These are phyloP conservation scores for Apiotrichum brassicae DNA, from an alignment of 1,284 basidiomycete species.

Conservation along the genomic window DNA sequence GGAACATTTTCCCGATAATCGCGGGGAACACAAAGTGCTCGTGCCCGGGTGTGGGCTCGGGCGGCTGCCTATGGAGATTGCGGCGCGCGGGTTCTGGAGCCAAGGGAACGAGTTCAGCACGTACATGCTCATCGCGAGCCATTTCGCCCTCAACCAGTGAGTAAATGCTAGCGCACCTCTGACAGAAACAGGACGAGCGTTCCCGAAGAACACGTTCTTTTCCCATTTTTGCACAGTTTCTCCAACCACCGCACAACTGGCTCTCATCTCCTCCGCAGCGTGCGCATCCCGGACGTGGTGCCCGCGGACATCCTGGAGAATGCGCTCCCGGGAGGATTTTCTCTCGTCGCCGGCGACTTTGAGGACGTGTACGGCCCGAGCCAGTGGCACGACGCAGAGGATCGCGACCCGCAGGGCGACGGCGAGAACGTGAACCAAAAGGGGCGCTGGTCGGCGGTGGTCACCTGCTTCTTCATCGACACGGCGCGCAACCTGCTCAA, in stretches of 20 bases:
- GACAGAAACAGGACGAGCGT: conserved; percentile 64
- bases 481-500: conserved; percentile 91
- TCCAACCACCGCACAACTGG: conserved; percentile 64
- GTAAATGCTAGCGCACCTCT: too few relatives aligned
- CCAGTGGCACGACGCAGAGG: conserved; percentile 37
- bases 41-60: conserved; percentile 84
- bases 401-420: conserved; percentile 45
- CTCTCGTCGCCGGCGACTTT: conserved; percentile 86
- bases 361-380: conserved; percentile 73
- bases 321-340: conserved; percentile 52
- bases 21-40: conserved; percentile 54
- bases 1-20: conserved; percentile 54
- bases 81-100: conserved; percentile 69
- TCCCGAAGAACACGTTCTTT: conserved; percentile 63
- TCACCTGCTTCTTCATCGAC: conserved; percentile 98
- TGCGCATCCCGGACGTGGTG: conserved; percentile 74
- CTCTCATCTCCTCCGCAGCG: conserved; percentile 58
- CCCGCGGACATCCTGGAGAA: conserved; percentile 64
- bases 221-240: conserved; percentile 84
- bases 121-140: conserved; percentile 81
- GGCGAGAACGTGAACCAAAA: conserved; percentile 50
- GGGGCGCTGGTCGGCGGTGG: conserved; percentile 76
- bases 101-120: conserved; percentile 93
- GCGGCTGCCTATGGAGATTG: conserved; percentile 77
- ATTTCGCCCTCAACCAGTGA: conserved; percentile 72